Percentiles rank a stretch among this genome's conserved stretches.
Conservation (phyloP, 1,284 basidiomycete genomes). For the Fomitopsis betulina region DNA sequence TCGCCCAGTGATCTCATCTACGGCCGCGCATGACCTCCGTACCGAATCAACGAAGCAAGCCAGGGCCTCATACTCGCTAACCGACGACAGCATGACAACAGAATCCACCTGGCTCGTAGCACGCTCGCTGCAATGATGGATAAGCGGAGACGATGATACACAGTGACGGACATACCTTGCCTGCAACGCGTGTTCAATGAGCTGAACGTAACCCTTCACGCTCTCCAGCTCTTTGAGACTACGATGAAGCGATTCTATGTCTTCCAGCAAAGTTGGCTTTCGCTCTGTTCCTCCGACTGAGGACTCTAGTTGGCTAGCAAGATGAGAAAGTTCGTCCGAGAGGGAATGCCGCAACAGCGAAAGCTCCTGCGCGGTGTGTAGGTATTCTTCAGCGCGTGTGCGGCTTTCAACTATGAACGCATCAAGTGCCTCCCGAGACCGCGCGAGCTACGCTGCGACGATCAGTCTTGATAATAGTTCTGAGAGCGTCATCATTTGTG, state of each 20-base stretch:
- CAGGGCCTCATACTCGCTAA: slow-evolving; percentile 58
- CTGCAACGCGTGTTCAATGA: slow-evolving; percentile 66
- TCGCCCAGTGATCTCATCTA: slow-evolving; percentile 41
- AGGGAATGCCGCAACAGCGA: slow-evolving; percentile 74
- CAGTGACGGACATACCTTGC: slow-evolving; percentile 57
- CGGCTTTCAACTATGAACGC: slow-evolving; percentile 41
- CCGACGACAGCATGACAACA: slow-evolving; percentile 35
- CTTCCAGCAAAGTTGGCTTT: slow-evolving; percentile 69
- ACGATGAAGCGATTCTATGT: slow-evolving; percentile 70
- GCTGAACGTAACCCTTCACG: slow-evolving; percentile 70
- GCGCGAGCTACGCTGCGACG: slow-evolving; percentile 52
- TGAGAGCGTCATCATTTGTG: not conserved
- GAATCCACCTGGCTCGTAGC: slow-evolving; percentile 45
- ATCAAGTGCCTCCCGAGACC: slow-evolving; percentile 46
- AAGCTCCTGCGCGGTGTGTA: slow-evolving; percentile 66
- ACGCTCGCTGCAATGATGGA: slow-evolving; percentile 41
- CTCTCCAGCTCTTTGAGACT: slow-evolving; percentile 71
- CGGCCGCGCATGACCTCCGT: slow-evolving; percentile 36
- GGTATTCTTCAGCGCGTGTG: slow-evolving; percentile 36
- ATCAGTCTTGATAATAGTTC: not conserved
- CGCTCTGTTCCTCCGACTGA: slow-evolving; percentile 41
- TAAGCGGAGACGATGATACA: slow-evolving; percentile 5
- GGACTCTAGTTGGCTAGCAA: slow-evolving; percentile 66
- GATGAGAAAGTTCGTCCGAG: slow-evolving; percentile 67
- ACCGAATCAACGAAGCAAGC: slow-evolving; percentile 54